A percentile compares a stretch with the other conserved stretches of the same genome.
phyloP scores from a whole-genome alignment of 208 protist genomes.

The Wallacemonas sp. region DNA sequence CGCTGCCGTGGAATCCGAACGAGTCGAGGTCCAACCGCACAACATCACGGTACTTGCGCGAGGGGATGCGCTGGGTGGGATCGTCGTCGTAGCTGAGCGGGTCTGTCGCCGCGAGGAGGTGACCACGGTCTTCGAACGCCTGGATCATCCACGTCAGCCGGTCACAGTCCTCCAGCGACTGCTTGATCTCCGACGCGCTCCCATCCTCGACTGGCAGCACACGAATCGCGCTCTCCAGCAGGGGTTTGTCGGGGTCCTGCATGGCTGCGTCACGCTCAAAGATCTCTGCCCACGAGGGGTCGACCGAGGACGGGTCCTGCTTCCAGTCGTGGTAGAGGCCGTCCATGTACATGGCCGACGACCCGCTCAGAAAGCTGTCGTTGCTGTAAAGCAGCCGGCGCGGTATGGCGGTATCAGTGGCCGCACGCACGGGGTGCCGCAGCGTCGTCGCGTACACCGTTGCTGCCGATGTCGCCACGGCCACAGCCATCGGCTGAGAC shows the following conservation, averaged over 20 bases:
- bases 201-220: slow-evolving; percentile 44
- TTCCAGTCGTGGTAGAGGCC: slow-evolving; percentile 82
- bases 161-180: slow-evolving; percentile 76
- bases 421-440: slow-evolving; percentile 5
- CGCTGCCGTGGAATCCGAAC: slow-evolving; percentile 77
- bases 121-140: slow-evolving; percentile 86
- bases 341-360: slow-evolving; percentile 82
- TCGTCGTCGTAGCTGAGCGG: slow-evolving; percentile 72
- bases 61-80: slow-evolving; percentile 40
- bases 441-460: too few species aligned
- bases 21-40: slow-evolving; percentile 75
- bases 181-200: slow-evolving; percentile 42
- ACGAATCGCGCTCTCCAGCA: slow-evolving; percentile 62
- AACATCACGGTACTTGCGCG: slow-evolving; percentile 47
- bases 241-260: slow-evolving; percentile 45
- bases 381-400: slow-evolving; percentile 73
- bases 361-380: slow-evolving; percentile 84
- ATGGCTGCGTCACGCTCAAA: slow-evolving; percentile 42
- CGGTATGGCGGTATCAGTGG: slow-evolving; percentile 22
- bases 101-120: slow-evolving; percentile 79
- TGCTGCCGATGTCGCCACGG: neutral
- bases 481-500: neutral
- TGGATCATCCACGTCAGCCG: slow-evolving; percentile 87
- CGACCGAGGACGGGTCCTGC: slow-evolving; percentile 67
- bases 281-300: slow-evolving; percentile 67